Evolutionary conservation across 305 asterid genomes (phyloP), one percentile per base, ranked within the genome.

Genomic region (Stenogyne calaminthoides): DNA sequence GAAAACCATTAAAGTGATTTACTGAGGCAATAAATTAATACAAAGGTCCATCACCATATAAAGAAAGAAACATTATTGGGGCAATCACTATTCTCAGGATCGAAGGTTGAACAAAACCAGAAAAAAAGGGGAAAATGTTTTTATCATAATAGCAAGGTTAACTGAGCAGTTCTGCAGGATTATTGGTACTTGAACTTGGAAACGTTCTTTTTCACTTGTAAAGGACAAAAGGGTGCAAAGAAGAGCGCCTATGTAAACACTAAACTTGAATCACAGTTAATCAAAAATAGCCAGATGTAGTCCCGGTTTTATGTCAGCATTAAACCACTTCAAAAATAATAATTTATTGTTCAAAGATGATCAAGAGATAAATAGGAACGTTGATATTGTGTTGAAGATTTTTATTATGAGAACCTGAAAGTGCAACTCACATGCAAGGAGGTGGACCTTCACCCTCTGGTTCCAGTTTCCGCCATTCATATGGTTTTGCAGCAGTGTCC

Each of bases 371-470:
- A 55, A 27, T 9, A 54, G 42, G 62, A 9, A 37, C 44, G 14
- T 5, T 58, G 19, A 54, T 18, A 61, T 36, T 11, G 27, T 9
- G 16, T 32, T 16, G 52, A 25, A 60, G 49, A 34, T 58, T 20
- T 32, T 59, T 20, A 67, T 67, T 49, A 34, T n/a, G 37, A 34
- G 18, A 54, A 58, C 34, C 63, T 74, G 55, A 32, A 42, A 29
- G 49, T 34, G 56, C 73, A 64, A 37, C 90, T 85, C 76, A 93
- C 98, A 94, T 91, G 99, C 97, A 90, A 70, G 98, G 98, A 66
- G 98, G 96, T 32, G 98, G 97, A 69, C 98, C 96, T 85, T 95
- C 99, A 54, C 99, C 99, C 85, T 95, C 99, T 46, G 99, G 99
- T 85, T 95, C 99, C 88, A 95, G 78, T 85, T 95, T 95, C 78